Percentiles rank a stretch among this genome's conserved stretches.
These are phyloP conservation scores for Talaromyces sp. DNA, from an alignment of 2,329 filamentous ascomycete genomes.

Conservation along the genomic window DNA sequence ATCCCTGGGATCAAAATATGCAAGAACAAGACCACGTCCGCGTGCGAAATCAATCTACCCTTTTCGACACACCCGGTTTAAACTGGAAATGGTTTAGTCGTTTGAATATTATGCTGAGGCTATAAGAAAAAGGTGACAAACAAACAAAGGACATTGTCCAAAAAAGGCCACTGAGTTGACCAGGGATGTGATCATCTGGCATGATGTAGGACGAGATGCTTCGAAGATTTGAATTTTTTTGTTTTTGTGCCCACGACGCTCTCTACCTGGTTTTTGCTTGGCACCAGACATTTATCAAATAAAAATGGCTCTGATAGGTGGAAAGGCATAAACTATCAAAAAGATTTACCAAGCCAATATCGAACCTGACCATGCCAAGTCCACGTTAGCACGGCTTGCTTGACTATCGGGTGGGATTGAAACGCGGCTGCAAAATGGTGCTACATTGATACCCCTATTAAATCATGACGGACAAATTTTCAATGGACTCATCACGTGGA, in stretches of 20 bases:
- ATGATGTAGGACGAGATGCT: background rate
- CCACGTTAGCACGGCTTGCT: background rate
- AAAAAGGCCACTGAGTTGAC: background rate
- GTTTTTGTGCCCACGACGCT: background rate
- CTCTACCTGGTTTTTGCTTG: background rate
- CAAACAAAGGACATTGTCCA: background rate
- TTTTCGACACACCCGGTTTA: background rate
- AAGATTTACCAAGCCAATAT: background rate
- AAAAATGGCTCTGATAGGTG: background rate
- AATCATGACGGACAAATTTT: background rate
- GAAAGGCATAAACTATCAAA: background rate
- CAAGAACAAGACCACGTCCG: background rate
- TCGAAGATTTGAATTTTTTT: background rate
- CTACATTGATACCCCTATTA: background rate
- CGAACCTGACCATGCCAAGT: background rate
- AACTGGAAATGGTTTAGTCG: background rate
- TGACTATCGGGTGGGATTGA: background rate
- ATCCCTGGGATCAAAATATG: background rate
- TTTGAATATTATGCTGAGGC: background rate
- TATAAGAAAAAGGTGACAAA: background rate
- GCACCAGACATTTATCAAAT: background rate
- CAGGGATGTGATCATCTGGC: background rate
- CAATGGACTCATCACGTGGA: background rate
- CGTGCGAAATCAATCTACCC: background rate
- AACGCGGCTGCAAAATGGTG: background rate